Percentiles rank a stretch among this genome's conserved stretches.
These are phyloP conservation scores for Pseudogymnoascus sp. DNA, from an alignment of 2,329 filamentous ascomycete species.

Conservation along the genomic window DNA sequence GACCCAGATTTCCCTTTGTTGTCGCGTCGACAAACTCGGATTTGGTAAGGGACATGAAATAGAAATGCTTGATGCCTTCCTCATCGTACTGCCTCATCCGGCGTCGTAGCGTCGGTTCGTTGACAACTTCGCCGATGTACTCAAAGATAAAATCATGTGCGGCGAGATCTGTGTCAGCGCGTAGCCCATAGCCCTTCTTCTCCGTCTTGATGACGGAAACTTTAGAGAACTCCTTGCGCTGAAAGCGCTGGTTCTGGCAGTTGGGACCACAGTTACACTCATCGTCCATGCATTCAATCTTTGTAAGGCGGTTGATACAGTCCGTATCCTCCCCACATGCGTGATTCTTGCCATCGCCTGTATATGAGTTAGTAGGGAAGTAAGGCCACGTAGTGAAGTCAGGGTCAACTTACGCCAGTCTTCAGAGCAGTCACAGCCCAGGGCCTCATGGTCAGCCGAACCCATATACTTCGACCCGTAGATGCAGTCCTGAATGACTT, in stretches of 20 bases:
- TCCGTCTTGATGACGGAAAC: slow-evolving; percentile 96
- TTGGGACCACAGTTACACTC: slow-evolving; percentile 79
- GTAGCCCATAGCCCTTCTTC: slow-evolving; percentile 92
- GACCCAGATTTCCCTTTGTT: slow-evolving; percentile 87
- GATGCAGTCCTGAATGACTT: slow-evolving; percentile 73
- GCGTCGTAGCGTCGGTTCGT: slow-evolving; percentile 77
- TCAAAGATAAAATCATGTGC: slow-evolving; percentile 92
- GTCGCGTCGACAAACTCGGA: slow-evolving; percentile 97
- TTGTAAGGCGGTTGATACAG: slow-evolving; percentile 96
- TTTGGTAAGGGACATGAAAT: slow-evolving; percentile 98
- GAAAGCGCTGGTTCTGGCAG: slow-evolving; percentile 93
- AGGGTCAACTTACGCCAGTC: slow-evolving; percentile 72
- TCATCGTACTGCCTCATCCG: slow-evolving; percentile 91
- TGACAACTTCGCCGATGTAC: slow-evolving; percentile 97
- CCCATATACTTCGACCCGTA: slow-evolving; percentile 91
- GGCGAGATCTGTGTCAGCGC: slow-evolving; percentile 67
- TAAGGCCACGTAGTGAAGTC: background rate
- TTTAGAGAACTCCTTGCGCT: slow-evolving; percentile 77
- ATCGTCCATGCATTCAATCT: slow-evolving; percentile 82
- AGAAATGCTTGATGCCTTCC: slow-evolving; percentile 97
- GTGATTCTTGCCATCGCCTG: slow-evolving; percentile 59
- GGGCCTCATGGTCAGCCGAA: slow-evolving; percentile 75
- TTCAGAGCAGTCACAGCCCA: slow-evolving; percentile 92
- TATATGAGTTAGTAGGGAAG: slow-evolving; percentile 26
- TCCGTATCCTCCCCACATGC: slow-evolving; percentile 95